Base-by-base conservation (phyloP, 495 filamentous ascomycete species). In the Podospora fimiseda region DNA sequence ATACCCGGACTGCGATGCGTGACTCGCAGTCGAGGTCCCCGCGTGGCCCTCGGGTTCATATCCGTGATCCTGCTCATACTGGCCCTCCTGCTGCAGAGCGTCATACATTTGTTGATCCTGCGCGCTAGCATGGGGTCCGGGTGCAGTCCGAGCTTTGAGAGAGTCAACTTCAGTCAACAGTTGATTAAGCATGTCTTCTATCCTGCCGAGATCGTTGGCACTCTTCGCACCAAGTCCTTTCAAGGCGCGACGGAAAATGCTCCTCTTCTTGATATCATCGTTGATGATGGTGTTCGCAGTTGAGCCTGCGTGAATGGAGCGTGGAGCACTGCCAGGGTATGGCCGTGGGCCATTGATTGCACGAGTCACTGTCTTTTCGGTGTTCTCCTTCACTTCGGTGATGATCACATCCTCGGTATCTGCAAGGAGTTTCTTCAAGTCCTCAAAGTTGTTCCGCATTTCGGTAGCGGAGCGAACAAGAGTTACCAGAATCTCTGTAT, bases 371-470 rank as follows among this genome's bases (percentile, higher is more conserved):
- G 86, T 86, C 56, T 85, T 82, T 45, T 96, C 90, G 21, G 92
- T 90, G 62, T 90, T 88, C 57, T 86, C 85, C 60, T 93, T 88
- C 46, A 86, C 89, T 43, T 86, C 80, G 33, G 86, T 84, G 66
- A 95, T 86, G 56, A 96, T 83, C 42, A 87, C 74, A 27, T 85
- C 86, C 62, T 95, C 89, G 42, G 91, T 90, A 40, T 92, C 86
- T 2, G 83, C 84, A 40, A 99, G 81, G 65, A 92, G 85, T 59
- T 82, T 86, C 79, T 94, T 96, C 83, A 99, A 87, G 57, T 95
- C 91, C 60, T 96, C 90, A 63, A 97, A 96, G 11, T 88, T 92
- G 55, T 87, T 95, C 52, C 93, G 89, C 90, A 97, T 96, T 63
- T 99, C 93, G 9, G 94, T 89, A 14, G 94, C 91, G 56, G 89